Evolutionary conservation across 805 yeast genomes (phyloP).

Genomic region (Cyberlindnera euphorbiiphila): DNA sequence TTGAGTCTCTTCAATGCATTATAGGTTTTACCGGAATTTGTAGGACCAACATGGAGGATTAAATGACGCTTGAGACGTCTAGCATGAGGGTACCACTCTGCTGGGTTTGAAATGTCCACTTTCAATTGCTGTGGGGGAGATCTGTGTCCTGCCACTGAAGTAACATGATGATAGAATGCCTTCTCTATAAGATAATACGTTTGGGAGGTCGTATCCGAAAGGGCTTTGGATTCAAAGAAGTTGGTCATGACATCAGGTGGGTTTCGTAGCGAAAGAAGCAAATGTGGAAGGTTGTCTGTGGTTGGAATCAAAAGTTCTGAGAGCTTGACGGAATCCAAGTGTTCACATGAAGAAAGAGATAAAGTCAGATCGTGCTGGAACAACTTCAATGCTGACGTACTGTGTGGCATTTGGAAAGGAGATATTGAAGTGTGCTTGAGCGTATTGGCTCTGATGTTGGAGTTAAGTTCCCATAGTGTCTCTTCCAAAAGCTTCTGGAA

Average conservation of each 20-base stretch:
- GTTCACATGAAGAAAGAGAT: no score
- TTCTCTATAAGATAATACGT: conserved; percentile 13
- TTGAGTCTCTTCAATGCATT: conserved; percentile 70
- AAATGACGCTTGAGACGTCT: conserved; percentile 73
- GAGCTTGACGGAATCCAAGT: no score
- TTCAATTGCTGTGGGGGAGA: conserved; percentile 23
- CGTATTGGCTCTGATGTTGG: background rate
- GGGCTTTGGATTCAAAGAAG: conserved; percentile 9
- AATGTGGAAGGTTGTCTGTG: conserved; percentile 2
- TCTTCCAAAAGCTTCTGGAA: conserved; percentile 7
- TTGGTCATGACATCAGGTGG: background rate
- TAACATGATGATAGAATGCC: conserved; percentile 9
- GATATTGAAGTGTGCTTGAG: conserved; percentile 1
- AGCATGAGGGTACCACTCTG: conserved; percentile 83
- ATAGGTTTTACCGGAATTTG: conserved; percentile 94
- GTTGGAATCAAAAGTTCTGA: conserved; percentile 8
- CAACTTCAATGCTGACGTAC: background rate
- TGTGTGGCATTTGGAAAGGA: background rate
- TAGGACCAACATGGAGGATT: conserved; percentile 95
- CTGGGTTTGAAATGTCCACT: conserved; percentile 53
- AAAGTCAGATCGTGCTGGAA: conserved; percentile 12
- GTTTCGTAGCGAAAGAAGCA: background rate
- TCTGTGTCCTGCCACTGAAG: conserved; percentile 7
- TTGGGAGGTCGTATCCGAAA: conserved; percentile 1
- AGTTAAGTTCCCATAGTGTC: conserved; percentile 2